Percentiles rank a stretch among this genome's conserved stretches.
Conservation (phyloP, 441 rosid species). For the Corymbia citriodora region DNA sequence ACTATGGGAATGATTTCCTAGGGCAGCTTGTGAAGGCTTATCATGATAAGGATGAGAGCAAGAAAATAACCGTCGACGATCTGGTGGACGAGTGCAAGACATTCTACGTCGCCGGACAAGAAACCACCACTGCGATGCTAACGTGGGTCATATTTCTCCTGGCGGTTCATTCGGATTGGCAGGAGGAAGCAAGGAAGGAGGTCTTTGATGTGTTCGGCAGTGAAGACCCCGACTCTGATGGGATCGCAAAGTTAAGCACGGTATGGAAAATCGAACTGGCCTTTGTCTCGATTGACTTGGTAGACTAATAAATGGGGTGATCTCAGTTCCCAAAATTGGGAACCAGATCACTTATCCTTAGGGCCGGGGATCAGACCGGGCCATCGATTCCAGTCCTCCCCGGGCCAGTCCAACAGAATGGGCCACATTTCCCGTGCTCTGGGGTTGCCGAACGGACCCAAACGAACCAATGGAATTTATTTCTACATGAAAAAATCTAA, state of each 20-base stretch:
- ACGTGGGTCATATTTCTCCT: neutral
- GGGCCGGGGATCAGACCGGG: no score
- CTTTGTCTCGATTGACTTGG: neutral
- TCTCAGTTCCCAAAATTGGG: no score
- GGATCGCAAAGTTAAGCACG: neutral
- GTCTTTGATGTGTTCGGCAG: neutral
- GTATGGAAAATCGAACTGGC: neutral
- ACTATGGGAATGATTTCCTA: neutral
- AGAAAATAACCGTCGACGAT: neutral
- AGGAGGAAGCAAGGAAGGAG: neutral
- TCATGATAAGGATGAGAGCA: neutral
- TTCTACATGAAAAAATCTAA: no score
- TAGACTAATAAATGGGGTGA: neutral
- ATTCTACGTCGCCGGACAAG: neutral
- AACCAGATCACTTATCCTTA: no score
- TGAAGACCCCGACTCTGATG: neutral
- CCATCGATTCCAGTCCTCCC: no score
- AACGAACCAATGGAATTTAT: no score
- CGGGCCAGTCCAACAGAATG: no score
- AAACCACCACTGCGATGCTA: neutral
- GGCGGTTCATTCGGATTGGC: neutral
- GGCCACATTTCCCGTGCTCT: no score
- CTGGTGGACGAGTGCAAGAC: neutral
- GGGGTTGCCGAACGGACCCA: no score
- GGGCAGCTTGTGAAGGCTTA: neutral